phyloP scores from a whole-genome alignment of 805 yeast genomes.

The Nakazawaea sp. region DNA sequence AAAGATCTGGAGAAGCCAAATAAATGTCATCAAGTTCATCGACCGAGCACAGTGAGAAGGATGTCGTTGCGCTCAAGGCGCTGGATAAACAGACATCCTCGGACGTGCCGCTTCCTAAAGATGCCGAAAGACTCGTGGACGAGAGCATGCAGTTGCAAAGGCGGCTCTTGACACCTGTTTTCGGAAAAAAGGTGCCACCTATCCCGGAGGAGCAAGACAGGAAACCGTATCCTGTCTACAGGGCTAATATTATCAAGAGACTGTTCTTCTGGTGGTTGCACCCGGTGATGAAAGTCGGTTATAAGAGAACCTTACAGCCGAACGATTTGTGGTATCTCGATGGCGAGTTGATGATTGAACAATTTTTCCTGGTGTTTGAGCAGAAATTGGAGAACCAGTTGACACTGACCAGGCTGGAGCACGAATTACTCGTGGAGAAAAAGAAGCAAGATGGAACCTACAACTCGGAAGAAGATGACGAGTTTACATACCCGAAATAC shows the following conservation, averaged over 20 bases:
- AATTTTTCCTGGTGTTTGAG: slow-evolving; percentile 27
- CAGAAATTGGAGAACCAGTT: slow-evolving; percentile 24
- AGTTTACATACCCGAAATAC: slow-evolving; percentile 32
- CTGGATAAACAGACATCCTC: no score
- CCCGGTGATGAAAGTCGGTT: slow-evolving; percentile 61
- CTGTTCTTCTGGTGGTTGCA: slow-evolving; percentile 60
- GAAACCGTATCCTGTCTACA: slow-evolving; percentile 32
- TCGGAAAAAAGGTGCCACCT: slow-evolving; percentile 38
- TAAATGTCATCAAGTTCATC: no score
- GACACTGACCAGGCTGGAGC: slow-evolving; percentile 17
- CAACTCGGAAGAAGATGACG: slow-evolving; percentile 27
- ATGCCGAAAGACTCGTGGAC: background rate
- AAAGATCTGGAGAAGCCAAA: no score
- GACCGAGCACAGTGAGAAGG: no score
- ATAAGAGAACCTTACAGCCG: slow-evolving; percentile 62
- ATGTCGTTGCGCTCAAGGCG: no score
- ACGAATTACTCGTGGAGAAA: slow-evolving; percentile 22
- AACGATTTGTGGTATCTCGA: slow-evolving; percentile 51
- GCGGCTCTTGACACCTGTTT: slow-evolving; percentile 26
- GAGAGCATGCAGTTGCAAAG: slow-evolving; percentile 16
- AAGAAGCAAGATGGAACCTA: slow-evolving; percentile 23
- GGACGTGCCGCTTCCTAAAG: no score
- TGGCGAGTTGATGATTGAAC: slow-evolving; percentile 34
- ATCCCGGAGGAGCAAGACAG: slow-evolving; percentile 48
- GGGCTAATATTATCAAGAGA: slow-evolving; percentile 32